Percentiles rank a stretch among this genome's conserved stretches.
Evolutionary conservation across 306 rosid genomes (phyloP).

Genomic region (Vigna nakashimae): DNA sequence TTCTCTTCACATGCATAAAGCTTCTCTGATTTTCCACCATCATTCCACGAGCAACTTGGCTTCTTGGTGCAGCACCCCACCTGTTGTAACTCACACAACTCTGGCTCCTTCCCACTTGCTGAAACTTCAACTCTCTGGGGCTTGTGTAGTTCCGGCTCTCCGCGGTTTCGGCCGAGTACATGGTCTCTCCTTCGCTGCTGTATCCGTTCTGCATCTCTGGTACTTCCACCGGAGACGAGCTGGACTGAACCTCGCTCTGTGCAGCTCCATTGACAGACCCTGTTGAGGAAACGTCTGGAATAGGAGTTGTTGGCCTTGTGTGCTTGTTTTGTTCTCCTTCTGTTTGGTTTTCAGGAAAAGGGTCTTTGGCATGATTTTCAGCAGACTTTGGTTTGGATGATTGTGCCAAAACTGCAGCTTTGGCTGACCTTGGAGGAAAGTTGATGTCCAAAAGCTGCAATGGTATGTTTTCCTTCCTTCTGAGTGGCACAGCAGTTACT

Average conservation of each 20-base stretch:
- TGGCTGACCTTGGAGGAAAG: conserved; percentile 77
- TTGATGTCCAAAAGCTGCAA: conserved; percentile 90
- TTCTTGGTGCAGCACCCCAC: conserved; percentile 72
- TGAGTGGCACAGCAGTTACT: conserved; percentile 71
- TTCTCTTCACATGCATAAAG: conserved; percentile 78
- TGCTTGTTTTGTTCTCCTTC: conserved; percentile 51
- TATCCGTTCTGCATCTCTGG: conserved; percentile 69
- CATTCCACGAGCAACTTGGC: conserved; percentile 65
- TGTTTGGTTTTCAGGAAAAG: conserved; percentile 53
- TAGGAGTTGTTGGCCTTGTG: conserved; percentile 43
- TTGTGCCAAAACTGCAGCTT: conserved; percentile 50
- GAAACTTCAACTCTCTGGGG: conserved; percentile 78
- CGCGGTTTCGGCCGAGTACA: conserved; percentile 99
- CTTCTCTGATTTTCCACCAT: conserved; percentile 80
- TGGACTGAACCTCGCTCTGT: conserved; percentile 79
- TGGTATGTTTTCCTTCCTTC: conserved; percentile 61
- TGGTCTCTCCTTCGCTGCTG: conserved; percentile 93
- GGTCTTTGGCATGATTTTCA: conserved; percentile 51
- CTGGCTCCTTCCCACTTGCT: conserved; percentile 92
- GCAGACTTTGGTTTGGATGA: conserved; percentile 54
- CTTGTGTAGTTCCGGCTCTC: conserved; percentile 87
- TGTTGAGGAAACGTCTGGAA: conserved; percentile 70
- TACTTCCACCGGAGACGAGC: conserved; percentile 70
- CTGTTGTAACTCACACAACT: conserved; percentile 91
- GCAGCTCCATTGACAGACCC: conserved; percentile 82